Evolutionary conservation across 768 basidiomycete genomes (phyloP).

Genomic region (Arthromyces matolae): DNA sequence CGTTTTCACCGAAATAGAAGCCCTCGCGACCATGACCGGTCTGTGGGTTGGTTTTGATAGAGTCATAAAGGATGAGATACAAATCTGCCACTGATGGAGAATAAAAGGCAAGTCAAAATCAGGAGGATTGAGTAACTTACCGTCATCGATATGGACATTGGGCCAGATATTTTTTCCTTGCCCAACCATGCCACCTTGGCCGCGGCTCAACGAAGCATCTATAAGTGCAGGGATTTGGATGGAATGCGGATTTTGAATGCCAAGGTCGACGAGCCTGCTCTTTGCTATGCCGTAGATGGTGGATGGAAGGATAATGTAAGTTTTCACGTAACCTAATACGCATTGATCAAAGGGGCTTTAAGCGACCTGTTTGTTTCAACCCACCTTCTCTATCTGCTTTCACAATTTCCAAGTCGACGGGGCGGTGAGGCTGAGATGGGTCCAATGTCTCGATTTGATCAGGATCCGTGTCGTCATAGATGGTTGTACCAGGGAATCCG

Average conservation of each 20-base stretch:
- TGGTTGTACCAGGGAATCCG: slow-evolving; percentile 26
- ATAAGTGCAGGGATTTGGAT: slow-evolving; percentile 49
- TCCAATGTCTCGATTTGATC: slow-evolving; percentile 44
- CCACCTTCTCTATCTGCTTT: slow-evolving; percentile 47
- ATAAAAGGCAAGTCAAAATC: not conserved
- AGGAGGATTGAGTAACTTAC: slow-evolving; percentile 25
- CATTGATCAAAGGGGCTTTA: too few species aligned
- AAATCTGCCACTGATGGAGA: slow-evolving; percentile 32
- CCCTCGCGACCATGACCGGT: slow-evolving; percentile 47
- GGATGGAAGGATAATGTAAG: slow-evolving; percentile 49
- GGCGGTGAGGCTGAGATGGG: slow-evolving; percentile 43
- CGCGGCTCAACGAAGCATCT: slow-evolving; percentile 40
- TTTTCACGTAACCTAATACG: slow-evolving; percentile 42
- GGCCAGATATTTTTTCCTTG: slow-evolving; percentile 59
- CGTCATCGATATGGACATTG: slow-evolving; percentile 50
- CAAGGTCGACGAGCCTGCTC: slow-evolving; percentile 44
- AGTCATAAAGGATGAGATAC: slow-evolving; percentile 35
- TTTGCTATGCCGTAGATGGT: slow-evolving; percentile 59
- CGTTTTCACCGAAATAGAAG: slow-evolving; percentile 51
- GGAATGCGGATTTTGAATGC: slow-evolving; percentile 51
- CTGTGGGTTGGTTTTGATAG: slow-evolving; percentile 23
- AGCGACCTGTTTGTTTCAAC: too few species aligned
- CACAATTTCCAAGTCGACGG: slow-evolving; percentile 45
- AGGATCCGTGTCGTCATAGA: slow-evolving; percentile 49
- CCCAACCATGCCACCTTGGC: slow-evolving; percentile 52